These are phyloP conservation scores for Fusarium stilboides DNA, from an alignment of 2,329 filamentous ascomycete species.

Conservation along the genomic window DNA sequence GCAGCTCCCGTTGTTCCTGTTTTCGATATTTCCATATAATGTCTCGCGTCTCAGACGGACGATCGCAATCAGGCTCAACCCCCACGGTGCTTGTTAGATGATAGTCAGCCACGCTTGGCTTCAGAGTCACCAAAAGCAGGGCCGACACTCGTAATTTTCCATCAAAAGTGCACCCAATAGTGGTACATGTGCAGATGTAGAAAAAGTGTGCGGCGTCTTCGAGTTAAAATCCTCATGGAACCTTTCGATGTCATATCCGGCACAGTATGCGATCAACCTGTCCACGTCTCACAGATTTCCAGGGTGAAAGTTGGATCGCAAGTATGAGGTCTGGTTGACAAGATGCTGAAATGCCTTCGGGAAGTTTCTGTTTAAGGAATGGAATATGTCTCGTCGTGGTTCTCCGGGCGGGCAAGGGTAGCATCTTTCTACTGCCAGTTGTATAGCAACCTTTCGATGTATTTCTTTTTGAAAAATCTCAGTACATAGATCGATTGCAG, in stretches of 20 bases:
- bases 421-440: rapidly evolving
- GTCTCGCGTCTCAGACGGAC: too few relatives aligned
- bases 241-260: rapidly evolving
- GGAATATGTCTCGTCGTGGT: rapidly evolving
- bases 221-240: rapidly evolving
- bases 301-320: background rate
- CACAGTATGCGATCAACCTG: background rate
- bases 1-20: too few relatives aligned
- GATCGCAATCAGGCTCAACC: too few relatives aligned
- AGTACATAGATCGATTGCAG: background rate
- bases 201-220: too few relatives aligned
- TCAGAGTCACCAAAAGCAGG: too few relatives aligned
- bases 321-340: background rate
- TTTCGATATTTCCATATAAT: too few relatives aligned
- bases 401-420: background rate
- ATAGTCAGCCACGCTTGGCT: too few relatives aligned
- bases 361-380: rapidly evolving
- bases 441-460: background rate
- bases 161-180: background rate
- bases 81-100: too few relatives aligned
- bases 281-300: background rate
- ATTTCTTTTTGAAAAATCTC: conserved; percentile 2
- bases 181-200: rapidly evolving
- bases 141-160: background rate
- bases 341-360: background rate